These are phyloP conservation scores for Fraxinus dipetala DNA, from an alignment of 305 asterid species.

Conservation along the genomic window DNA sequence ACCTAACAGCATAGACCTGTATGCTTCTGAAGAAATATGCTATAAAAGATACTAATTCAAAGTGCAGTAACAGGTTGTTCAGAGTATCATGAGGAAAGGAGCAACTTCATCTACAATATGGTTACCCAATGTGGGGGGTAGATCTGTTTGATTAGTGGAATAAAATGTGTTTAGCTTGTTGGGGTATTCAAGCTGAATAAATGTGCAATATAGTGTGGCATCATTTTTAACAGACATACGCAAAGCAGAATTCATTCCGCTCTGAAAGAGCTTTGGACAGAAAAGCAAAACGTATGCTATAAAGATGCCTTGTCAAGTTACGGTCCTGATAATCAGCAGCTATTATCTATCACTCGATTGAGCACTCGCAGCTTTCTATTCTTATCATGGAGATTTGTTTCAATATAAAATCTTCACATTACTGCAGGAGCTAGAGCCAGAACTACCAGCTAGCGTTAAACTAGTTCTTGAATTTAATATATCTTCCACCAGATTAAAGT, in stretches of 20 bases:
- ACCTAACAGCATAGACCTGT: conserved; percentile 2
- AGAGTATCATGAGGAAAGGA: background rate
- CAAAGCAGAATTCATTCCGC: background rate
- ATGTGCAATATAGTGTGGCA: background rate
- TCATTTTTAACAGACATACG: background rate
- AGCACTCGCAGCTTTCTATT: background rate
- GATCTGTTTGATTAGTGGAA: background rate
- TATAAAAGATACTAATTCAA: background rate
- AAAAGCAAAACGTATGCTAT: background rate
- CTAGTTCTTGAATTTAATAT: background rate
- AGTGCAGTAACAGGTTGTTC: background rate
- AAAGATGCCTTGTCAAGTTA: background rate
- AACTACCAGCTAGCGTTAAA: background rate
- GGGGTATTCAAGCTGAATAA: background rate
- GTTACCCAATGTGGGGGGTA: background rate
- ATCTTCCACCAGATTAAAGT: background rate
- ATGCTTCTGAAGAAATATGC: background rate
- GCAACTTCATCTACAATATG: background rate
- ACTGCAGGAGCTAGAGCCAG: background rate
- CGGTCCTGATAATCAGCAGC: background rate
- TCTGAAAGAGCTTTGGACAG: too few relatives aligned
- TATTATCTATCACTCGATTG: background rate
- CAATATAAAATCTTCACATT: background rate
- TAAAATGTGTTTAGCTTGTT: background rate
- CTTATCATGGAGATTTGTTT: background rate